Conservation (phyloP, 768 basidiomycete genomes). For the Tricholoma saponaceum region DNA sequence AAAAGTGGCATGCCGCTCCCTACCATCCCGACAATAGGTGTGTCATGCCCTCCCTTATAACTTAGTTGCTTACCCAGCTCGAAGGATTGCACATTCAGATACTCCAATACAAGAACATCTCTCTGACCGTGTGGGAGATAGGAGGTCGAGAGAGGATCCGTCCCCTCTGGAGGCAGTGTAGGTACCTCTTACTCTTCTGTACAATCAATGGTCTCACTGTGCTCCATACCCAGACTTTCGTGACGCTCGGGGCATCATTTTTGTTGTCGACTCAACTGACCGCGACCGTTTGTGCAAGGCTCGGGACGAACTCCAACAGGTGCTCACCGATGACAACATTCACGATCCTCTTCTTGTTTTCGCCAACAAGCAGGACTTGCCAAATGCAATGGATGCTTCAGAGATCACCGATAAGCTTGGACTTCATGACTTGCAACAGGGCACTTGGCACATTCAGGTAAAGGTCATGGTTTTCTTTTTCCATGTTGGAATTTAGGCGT, state of each 20-base stretch:
- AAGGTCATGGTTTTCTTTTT: no score
- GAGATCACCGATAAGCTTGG: conserved; percentile 99
- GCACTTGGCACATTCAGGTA: conserved; percentile 99
- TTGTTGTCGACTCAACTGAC: conserved; percentile 99
- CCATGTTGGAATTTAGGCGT: no score
- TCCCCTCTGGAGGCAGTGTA: conserved; percentile 99
- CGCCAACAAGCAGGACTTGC: conserved; percentile 99
- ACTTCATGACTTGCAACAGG: conserved; percentile 92
- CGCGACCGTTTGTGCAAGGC: conserved; percentile 99
- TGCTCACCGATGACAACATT: conserved; percentile 99
- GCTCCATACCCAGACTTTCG: conserved; percentile 99
- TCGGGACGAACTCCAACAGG: conserved; percentile 97
- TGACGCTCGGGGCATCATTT: conserved; percentile 99
- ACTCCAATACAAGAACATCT: conserved; percentile 99
- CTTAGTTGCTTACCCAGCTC: conserved; percentile 17
- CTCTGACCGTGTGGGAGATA: conserved; percentile 99
- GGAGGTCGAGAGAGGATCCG: conserved; percentile 99
- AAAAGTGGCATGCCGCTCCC: conserved; percentile 99
- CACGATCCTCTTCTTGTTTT: conserved; percentile 98
- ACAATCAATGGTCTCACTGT: no score
- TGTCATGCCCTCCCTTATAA: conserved; percentile 27
- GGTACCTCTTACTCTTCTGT: conserved; percentile 34
- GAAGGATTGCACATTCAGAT: conserved; percentile 99
- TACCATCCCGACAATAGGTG: conserved; percentile 99
- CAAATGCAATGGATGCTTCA: conserved; percentile 98